A percentile compares a stretch with the other conserved stretches of the same genome.
Evolutionary conservation across 331 rosid species (phyloP).

Genomic region (Pyracantha coccinea): DNA sequence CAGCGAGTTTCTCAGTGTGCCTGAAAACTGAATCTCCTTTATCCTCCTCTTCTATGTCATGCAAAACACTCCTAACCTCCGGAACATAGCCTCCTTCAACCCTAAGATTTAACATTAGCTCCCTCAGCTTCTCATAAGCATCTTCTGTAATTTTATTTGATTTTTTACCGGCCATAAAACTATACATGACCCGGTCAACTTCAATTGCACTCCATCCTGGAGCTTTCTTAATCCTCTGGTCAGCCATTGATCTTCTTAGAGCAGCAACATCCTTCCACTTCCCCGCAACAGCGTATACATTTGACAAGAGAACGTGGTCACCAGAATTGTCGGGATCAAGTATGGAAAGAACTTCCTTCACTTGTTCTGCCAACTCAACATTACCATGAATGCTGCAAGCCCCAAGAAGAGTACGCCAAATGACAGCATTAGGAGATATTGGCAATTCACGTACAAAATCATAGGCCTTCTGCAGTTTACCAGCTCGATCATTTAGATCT

Average conservation of each 20-base stretch:
- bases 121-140: conserved; percentile 58
- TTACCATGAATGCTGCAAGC: conserved; percentile 89
- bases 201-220: conserved; percentile 88
- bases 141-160: conserved; percentile 40
- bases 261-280: conserved; percentile 76
- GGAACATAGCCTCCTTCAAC: conserved; percentile 52
- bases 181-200: conserved; percentile 57
- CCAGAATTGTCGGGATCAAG: conserved; percentile 70
- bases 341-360: conserved; percentile 56
- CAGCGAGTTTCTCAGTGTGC: conserved; percentile 88
- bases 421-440: conserved; percentile 55
- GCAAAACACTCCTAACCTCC: conserved; percentile 55
- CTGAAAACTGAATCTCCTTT: conserved; percentile 64
- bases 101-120: conserved; percentile 55
- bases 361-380: conserved; percentile 56
- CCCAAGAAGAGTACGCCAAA: conserved; percentile 91
- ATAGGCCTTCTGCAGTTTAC: conserved; percentile 62
- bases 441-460: conserved; percentile 65
- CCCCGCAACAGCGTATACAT: conserved; percentile 64
- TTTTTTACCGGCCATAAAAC: conserved; percentile 66
- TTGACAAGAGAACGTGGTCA: conserved; percentile 75
- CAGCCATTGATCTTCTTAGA: conserved; percentile 62
- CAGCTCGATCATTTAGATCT: conserved; percentile 81
- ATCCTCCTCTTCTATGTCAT: conserved; percentile 78
- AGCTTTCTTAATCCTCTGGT: conserved; percentile 44